Conservation (phyloP, 768 basidiomycete genomes). For the Tricholoma saponaceum region DNA sequence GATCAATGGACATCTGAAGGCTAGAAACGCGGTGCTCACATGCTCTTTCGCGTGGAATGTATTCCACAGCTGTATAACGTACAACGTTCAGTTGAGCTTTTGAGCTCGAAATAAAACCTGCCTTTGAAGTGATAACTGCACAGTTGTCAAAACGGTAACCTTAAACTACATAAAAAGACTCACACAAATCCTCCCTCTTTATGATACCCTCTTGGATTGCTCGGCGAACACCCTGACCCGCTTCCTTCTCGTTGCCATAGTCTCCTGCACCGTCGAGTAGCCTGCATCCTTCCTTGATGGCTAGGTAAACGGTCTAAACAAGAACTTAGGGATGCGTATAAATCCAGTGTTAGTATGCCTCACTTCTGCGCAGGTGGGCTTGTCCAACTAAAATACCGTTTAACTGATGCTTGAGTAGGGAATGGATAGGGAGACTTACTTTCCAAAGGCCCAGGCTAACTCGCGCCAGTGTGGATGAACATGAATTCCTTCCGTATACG, state of each 20-base stretch:
- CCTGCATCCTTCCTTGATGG: slow-evolving; percentile 83
- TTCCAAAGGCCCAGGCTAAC: slow-evolving; percentile 70
- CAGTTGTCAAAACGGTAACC: not conserved
- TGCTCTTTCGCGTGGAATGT: slow-evolving; percentile 81
- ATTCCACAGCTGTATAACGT: slow-evolving; percentile 67
- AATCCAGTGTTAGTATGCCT: slow-evolving; percentile 8
- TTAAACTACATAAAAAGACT: slow-evolving; percentile 22
- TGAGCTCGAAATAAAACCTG: slow-evolving; percentile 12
- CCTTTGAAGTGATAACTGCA: slow-evolving; percentile 83
- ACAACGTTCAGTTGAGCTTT: not conserved
- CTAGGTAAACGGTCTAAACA: slow-evolving; percentile 72
- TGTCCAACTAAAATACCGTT: slow-evolving; percentile 53
- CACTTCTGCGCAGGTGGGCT: slow-evolving; percentile 57
- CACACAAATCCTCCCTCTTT: slow-evolving; percentile 84
- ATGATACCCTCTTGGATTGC: slow-evolving; percentile 82
- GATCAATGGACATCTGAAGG: not conserved
- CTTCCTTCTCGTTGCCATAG: slow-evolving; percentile 89
- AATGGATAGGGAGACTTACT: slow-evolving; percentile 27
- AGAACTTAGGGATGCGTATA: not conserved
- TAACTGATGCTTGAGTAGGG: slow-evolving; percentile 36
- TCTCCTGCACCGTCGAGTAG: slow-evolving; percentile 84
- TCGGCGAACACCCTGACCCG: slow-evolving; percentile 70
- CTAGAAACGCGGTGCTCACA: slow-evolving; percentile 36
- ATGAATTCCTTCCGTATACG: not conserved
- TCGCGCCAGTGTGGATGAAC: slow-evolving; percentile 3